These are phyloP conservation scores for Sporisorium graminicola DNA, from an alignment of 1,284 basidiomycete species.

Conservation along the genomic window DNA sequence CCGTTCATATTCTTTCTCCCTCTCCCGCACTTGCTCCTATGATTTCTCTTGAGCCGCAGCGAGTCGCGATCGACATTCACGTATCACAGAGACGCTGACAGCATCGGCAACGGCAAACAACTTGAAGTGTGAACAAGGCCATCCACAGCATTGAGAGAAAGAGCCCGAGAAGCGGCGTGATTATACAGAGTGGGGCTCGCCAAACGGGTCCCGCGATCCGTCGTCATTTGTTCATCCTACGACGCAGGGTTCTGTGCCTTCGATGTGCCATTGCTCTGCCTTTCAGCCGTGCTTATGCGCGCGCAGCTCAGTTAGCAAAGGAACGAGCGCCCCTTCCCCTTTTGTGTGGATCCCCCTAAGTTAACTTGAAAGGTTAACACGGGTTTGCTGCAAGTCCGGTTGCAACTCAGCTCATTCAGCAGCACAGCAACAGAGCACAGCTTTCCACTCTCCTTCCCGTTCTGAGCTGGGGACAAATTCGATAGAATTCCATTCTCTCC, in stretches of 20 bases:
- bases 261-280: no score
- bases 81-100: not conserved
- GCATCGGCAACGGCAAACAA: not conserved
- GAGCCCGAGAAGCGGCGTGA: not conserved
- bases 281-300: not conserved
- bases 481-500: not conserved
- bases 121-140: no score
- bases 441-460: conserved; percentile 8
- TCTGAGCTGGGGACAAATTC: not conserved
- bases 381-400: no score
- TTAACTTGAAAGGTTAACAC: not conserved
- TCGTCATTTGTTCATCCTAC: not conserved
- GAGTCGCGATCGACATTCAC: no score
- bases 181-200: not conserved
- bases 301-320: not conserved
- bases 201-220: no score
- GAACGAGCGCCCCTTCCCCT: not conserved
- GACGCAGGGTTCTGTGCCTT: not conserved
- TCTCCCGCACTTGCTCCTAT: not conserved
- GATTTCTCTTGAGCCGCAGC: not conserved
- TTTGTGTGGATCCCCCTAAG: not conserved
- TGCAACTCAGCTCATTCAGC: not conserved
- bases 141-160: no score
- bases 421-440: not conserved
- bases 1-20: no score